phyloP scores from a whole-genome alignment of 2,329 filamentous ascomycete genomes.

The Metarhizium sp. region DNA sequence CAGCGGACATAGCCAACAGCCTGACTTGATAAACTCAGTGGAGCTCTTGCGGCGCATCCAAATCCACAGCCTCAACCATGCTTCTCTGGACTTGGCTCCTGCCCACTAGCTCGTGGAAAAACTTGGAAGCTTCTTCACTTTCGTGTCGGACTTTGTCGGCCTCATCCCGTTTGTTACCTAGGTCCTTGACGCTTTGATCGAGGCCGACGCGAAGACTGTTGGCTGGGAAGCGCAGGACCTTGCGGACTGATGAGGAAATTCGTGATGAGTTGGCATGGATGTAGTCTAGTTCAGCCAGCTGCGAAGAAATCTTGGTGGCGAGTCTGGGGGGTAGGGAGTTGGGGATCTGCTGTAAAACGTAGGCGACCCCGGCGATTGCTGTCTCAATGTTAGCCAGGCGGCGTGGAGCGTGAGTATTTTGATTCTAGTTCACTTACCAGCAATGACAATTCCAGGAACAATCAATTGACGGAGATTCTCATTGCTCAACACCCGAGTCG shows the following conservation, averaged over 20 bases:
- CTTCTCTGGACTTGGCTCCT: constrained; percentile 45
- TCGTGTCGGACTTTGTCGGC: constrained; percentile 73
- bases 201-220: constrained; percentile 78
- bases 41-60: constrained; percentile 39
- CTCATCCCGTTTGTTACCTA: constrained; percentile 69
- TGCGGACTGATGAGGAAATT: constrained; percentile 77
- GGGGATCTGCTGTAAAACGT: constrained; percentile 79
- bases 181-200: constrained; percentile 75
- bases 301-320: constrained; percentile 71
- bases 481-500: constrained; percentile 69
- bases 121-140: constrained; percentile 79
- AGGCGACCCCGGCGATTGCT: constrained; percentile 69
- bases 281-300: constrained; percentile 79
- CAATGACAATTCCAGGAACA: constrained; percentile 68
- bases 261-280: constrained; percentile 80
- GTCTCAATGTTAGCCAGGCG: not conserved
- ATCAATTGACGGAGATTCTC: constrained; percentile 74
- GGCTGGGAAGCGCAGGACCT: constrained; percentile 79
- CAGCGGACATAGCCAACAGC: not conserved
- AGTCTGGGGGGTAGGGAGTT: constrained; percentile 80
- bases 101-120: constrained; percentile 78
- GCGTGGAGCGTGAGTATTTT: not conserved
- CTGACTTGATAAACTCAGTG: constrained; percentile 13
- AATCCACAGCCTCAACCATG: constrained; percentile 41
- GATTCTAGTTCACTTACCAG: constrained; percentile 49